Evolutionary conservation across 768 basidiomycete species (phyloP).

Genomic region (Clitopilus hobsonii): DNA sequence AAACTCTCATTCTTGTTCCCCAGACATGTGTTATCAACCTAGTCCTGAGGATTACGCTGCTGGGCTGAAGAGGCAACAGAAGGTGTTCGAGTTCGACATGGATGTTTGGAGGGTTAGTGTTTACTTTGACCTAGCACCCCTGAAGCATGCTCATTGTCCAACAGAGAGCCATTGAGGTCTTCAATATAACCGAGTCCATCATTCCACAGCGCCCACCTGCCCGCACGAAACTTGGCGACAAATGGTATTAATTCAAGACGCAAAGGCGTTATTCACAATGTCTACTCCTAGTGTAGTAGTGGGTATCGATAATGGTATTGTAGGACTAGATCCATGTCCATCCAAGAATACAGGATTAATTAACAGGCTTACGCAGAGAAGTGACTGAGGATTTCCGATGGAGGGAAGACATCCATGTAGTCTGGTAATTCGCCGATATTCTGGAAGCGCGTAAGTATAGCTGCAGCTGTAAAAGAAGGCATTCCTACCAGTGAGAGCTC

Average conservation of each 20-base stretch:
- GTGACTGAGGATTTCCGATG: background rate
- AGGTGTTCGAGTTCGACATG: constrained; percentile 91
- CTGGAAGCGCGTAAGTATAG: constrained; percentile 26
- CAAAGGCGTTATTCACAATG: background rate
- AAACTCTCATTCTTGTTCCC: background rate
- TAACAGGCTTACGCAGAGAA: background rate
- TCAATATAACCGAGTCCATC: constrained; percentile 68
- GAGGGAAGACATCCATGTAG: constrained; percentile 62
- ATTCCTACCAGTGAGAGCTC: constrained; percentile 52
- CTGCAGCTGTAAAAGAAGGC: background rate
- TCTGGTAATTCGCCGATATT: constrained; percentile 56
- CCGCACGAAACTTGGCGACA: constrained; percentile 49
- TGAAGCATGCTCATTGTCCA: background rate
- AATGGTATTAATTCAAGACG: constrained; percentile 64
- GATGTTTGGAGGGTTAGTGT: constrained; percentile 74
- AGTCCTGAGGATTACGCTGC: constrained; percentile 56
- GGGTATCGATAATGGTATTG: background rate
- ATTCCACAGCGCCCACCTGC: constrained; percentile 74
- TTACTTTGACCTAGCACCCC: constrained; percentile 1
- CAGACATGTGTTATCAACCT: constrained; percentile 64
- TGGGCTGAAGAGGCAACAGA: constrained; percentile 72
- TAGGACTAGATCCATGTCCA: background rate
- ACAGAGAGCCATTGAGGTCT: constrained; percentile 84
- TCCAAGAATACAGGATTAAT: background rate
- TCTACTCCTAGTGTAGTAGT: background rate